These are phyloP conservation scores for Fraxinus cuspidata DNA, from an alignment of 257 asterid genomes.

Conservation along the genomic window DNA sequence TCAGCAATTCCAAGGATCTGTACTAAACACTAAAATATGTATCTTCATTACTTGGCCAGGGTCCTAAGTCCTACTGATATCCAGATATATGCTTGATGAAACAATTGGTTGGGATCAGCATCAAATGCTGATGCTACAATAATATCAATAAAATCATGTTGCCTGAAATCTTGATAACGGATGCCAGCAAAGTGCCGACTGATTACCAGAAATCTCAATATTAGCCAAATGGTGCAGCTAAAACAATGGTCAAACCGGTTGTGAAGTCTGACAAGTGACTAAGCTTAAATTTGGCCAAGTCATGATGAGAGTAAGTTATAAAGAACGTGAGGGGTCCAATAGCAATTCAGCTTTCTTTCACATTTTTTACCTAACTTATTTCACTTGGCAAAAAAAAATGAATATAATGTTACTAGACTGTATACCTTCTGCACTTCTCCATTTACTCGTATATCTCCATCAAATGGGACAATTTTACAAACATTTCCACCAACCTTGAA, in stretches of 20 bases:
- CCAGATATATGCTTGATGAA: slow-evolving; percentile 9
- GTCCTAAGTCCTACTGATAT: slow-evolving; percentile 4
- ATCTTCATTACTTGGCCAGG: slow-evolving; percentile 10
- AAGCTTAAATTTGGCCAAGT: slow-evolving; percentile 11
- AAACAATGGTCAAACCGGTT: slow-evolving; percentile 4
- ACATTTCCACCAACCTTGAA: slow-evolving; percentile 77
- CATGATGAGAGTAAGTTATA: slow-evolving; percentile 13
- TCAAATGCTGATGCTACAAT: slow-evolving; percentile 15
- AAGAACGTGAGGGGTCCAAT: not conserved
- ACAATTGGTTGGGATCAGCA: not conserved
- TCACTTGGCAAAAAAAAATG: slow-evolving; percentile 3
- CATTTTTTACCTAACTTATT: slow-evolving; percentile 15
- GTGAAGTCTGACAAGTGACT: slow-evolving; percentile 2
- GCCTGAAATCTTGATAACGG: slow-evolving; percentile 3
- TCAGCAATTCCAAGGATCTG: slow-evolving; percentile 11
- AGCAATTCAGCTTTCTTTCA: slow-evolving; percentile 2
- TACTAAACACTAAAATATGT: slow-evolving; percentile 21
- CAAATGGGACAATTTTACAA: slow-evolving; percentile 96
- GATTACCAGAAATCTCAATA: slow-evolving; percentile 11
- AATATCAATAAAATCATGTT: not conserved
- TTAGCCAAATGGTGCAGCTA: slow-evolving; percentile 12
- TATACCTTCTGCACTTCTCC: slow-evolving; percentile 92
- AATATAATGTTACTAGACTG: not conserved
- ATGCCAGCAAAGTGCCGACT: slow-evolving; percentile 1
- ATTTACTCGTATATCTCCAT: slow-evolving; percentile 72